Evolutionary conservation across 2,329 filamentous ascomycete species (phyloP).

Genomic region (Lasiodiplodia sp.): DNA sequence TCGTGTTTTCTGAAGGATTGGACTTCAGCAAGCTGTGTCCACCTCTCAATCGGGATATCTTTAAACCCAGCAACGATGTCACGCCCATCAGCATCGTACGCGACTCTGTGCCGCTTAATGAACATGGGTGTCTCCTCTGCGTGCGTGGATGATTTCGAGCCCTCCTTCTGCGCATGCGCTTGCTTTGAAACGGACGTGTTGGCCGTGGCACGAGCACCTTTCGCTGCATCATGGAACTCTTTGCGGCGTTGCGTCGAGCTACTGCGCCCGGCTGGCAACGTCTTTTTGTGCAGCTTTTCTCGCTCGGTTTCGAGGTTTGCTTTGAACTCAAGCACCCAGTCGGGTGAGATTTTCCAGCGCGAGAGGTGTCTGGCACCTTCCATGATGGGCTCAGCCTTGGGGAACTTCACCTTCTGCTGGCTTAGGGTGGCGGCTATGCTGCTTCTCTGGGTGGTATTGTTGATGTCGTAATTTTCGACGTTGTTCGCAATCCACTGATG

Average conservation of each 20-base stretch:
- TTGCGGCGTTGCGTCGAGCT: neutral
- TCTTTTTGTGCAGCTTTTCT: neutral
- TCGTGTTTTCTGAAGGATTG: neutral
- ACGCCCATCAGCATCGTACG: constrained; percentile 15
- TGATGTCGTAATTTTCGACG: constrained; percentile 7
- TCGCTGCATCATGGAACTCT: constrained; percentile 1
- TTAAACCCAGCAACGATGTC: constrained; percentile 24
- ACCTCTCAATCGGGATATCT: constrained; percentile 5
- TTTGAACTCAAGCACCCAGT: neutral
- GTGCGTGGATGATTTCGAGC: neutral
- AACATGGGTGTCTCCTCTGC: constrained; percentile 17
- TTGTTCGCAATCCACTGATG: constrained; percentile 26
- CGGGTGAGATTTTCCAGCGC: constrained; percentile 8
- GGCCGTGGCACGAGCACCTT: neutral
- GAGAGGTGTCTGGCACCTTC: constrained; percentile 20
- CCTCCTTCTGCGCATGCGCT: neutral
- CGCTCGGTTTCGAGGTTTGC: neutral
- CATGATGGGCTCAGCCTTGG: constrained; percentile 4
- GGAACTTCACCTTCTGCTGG: constrained; percentile 22
- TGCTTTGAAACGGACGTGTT: neutral
- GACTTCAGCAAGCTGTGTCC: constrained; percentile 5
- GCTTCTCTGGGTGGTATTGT: constrained; percentile 20
- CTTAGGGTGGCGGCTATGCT: constrained; percentile 23
- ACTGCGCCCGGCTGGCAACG: neutral
- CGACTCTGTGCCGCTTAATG: constrained; percentile 16